Conservation (phyloP, 805 yeast genomes). For the Cyberlindnera xylosilytica region DNA sequence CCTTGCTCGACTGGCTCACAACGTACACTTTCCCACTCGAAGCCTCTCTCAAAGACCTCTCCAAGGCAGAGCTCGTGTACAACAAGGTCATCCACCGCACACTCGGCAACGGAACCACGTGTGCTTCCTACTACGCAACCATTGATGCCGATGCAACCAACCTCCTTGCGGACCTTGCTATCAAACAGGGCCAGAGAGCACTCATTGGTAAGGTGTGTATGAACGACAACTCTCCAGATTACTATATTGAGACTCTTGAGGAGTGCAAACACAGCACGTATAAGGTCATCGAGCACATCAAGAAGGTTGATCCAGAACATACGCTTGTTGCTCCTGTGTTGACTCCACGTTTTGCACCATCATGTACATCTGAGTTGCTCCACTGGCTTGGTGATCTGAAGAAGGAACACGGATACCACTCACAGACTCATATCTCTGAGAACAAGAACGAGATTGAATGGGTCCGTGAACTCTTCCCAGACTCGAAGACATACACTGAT, state of each 20-base stretch:
- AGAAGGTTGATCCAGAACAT: constrained; percentile 47
- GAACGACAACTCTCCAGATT: constrained; percentile 79
- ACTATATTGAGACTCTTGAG: constrained; percentile 56
- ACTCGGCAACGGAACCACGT: constrained; percentile 79
- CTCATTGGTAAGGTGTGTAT: constrained; percentile 92
- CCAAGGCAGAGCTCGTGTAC: constrained; percentile 61
- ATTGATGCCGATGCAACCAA: constrained; percentile 76
- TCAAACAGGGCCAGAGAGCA: constrained; percentile 76
- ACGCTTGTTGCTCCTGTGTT: constrained; percentile 66
- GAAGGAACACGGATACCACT: constrained; percentile 48
- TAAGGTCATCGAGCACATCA: constrained; percentile 55
- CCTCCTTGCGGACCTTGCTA: constrained; percentile 68
- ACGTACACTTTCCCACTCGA: constrained; percentile 90
- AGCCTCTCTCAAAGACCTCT: constrained; percentile 52
- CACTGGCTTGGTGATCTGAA: constrained; percentile 59
- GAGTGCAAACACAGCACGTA: constrained; percentile 53
- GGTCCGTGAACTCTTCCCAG: constrained; percentile 73
- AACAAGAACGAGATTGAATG: constrained; percentile 70
- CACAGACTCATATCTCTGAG: constrained; percentile 92
- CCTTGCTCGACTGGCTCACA: constrained; percentile 85
- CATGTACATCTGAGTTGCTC: constrained; percentile 67
- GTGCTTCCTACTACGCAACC: constrained; percentile 90
- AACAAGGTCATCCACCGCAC: constrained; percentile 66
- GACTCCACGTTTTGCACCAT: constrained; percentile 94
- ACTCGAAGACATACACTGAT: constrained; percentile 62